A percentile compares a stretch with the other conserved stretches of the same genome.
Evolutionary conservation across 1,139 yeast species (phyloP).

Genomic region (Suhomyces bribrorum): DNA sequence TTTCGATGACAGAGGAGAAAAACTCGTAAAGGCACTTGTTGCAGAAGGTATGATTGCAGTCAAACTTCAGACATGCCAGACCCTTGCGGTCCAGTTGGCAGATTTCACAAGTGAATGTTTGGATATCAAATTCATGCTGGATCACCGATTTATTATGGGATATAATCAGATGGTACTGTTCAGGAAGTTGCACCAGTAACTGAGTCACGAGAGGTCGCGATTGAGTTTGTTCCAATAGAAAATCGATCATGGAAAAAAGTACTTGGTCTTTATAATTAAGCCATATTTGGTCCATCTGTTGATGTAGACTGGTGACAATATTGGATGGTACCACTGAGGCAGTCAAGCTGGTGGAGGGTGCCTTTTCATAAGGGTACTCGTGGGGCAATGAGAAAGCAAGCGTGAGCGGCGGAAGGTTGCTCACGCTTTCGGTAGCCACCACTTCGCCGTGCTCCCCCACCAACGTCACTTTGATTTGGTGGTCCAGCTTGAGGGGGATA

Average conservation of each 20-base stretch:
- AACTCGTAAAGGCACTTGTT: constrained; percentile 50
- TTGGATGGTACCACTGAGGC: constrained; percentile 24
- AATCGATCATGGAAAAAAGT: constrained; percentile 49
- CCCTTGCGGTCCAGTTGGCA: constrained; percentile 61
- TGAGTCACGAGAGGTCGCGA: constrained; percentile 6
- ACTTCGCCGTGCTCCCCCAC: background rate
- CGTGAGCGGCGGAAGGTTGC: constrained; percentile 33
- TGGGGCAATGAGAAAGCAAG: constrained; percentile 31
- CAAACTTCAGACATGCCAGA: constrained; percentile 39
- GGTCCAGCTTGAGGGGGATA: constrained; percentile 29
- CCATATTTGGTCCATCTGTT: constrained; percentile 36
- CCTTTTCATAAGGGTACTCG: constrained; percentile 27
- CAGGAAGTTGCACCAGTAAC: constrained; percentile 15
- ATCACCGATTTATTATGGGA: constrained; percentile 21
- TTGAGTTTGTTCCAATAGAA: constrained; percentile 30
- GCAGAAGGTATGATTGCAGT: constrained; percentile 59
- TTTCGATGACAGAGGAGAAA: constrained; percentile 44
- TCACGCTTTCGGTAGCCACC: constrained; percentile 12
- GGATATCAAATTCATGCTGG: constrained; percentile 32
- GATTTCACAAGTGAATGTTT: constrained; percentile 56
- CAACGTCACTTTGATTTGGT: constrained; percentile 16
- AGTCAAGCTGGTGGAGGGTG: constrained; percentile 28
- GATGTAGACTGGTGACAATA: constrained; percentile 17
- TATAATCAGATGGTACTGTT: constrained; percentile 18
- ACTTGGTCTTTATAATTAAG: constrained; percentile 41